A percentile compares a stretch with the other conserved stretches of the same genome.
phyloP scores from a whole-genome alignment of 805 yeast species.

The Zygoascus tannicola region DNA sequence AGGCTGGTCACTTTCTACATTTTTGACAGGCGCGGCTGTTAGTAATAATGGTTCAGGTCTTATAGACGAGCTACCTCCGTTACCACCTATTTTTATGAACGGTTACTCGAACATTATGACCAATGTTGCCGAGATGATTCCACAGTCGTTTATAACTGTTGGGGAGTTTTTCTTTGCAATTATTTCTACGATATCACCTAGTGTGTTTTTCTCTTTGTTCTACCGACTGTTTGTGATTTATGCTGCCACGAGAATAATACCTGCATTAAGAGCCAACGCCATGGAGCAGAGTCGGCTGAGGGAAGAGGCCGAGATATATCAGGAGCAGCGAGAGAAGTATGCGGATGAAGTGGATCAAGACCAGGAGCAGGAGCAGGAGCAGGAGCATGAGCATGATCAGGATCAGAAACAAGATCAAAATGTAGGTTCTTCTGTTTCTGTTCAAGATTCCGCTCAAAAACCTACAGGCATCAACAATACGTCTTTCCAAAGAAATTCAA shows the following conservation, averaged over 20 bases:
- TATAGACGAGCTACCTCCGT: constrained; percentile 18
- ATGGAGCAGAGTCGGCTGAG: constrained; percentile 1
- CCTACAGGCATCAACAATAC: neutral
- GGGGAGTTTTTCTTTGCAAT: constrained; percentile 40
- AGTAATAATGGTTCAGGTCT: neutral
- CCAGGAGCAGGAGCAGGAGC: neutral
- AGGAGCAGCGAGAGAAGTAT: neutral
- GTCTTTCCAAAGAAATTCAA: constrained; percentile 7
- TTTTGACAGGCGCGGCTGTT: constrained; percentile 3
- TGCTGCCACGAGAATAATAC: constrained; percentile 91
- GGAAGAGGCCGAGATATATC: neutral
- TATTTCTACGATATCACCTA: constrained; percentile 60
- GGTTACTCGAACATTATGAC: constrained; percentile 30
- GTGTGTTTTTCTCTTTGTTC: constrained; percentile 70
- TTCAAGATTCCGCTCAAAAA: neutral
- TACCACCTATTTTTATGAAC: constrained; percentile 33
- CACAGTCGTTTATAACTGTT: constrained; percentile 33
- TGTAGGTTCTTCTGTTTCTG: neutral
- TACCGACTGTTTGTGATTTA: constrained; percentile 77
- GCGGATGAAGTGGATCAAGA: neutral
- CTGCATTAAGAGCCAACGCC: constrained; percentile 31
- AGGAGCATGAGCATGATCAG: neutral
- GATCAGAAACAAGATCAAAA: neutral
- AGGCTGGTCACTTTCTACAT: constrained; percentile 11
- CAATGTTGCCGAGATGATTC: constrained; percentile 31